A percentile compares a stretch with the other conserved stretches of the same genome.
These are phyloP conservation scores for Ceratocystis cubensis DNA, from an alignment of 2,329 filamentous ascomycete species.

Conservation along the genomic window DNA sequence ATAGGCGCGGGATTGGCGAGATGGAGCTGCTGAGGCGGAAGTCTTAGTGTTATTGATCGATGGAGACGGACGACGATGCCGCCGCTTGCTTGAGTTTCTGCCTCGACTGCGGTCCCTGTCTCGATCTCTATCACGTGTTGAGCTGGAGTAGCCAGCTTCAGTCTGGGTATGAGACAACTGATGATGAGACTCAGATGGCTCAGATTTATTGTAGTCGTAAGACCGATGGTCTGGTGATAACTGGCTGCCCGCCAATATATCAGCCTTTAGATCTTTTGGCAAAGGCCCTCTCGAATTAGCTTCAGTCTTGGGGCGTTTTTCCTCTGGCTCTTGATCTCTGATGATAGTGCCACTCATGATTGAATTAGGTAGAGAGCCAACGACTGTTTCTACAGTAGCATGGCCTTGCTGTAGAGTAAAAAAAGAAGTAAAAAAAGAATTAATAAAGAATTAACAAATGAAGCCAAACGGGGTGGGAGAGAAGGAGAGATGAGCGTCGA, in stretches of 20 bases:
- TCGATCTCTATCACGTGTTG: slow-evolving; percentile 2
- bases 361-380: background rate
- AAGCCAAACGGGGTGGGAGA: background rate
- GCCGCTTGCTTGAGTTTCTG: slow-evolving; percentile 9
- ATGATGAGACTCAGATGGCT: background rate
- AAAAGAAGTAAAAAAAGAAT: background rate
- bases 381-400: background rate
- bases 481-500: background rate
- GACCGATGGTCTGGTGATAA: slow-evolving; percentile 2
- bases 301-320: background rate
- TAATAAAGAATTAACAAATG: background rate
- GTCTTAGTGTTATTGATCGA: background rate
- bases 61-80: slow-evolving; percentile 10
- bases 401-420: background rate
- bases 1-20: slow-evolving; percentile 8
- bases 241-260: background rate
- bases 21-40: slow-evolving; percentile 4
- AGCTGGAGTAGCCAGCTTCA: slow-evolving; percentile 2
- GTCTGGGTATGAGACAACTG: background rate
- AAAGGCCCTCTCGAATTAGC: background rate
- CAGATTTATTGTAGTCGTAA: background rate
- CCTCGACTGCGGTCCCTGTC: slow-evolving; percentile 10
- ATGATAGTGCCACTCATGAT: background rate
- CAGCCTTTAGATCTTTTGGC: background rate
- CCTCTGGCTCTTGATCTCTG: background rate